These are phyloP conservation scores for Trichoderma gracile DNA, from an alignment of 2,329 filamentous ascomycete species.

Conservation along the genomic window DNA sequence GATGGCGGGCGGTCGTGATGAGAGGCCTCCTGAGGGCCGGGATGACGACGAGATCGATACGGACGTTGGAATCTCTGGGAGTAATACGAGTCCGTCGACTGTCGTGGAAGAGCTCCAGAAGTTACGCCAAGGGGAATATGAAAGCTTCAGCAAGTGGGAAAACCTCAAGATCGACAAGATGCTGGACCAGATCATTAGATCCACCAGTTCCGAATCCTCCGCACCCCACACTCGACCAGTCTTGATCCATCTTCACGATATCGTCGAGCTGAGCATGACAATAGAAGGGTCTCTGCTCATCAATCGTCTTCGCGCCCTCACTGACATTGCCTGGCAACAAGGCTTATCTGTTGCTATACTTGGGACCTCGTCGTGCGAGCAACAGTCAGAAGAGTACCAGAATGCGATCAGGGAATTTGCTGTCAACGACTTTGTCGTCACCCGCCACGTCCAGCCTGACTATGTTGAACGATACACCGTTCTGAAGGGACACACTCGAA, in stretches of 20 bases:
- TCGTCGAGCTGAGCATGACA: slow-evolving; percentile 72
- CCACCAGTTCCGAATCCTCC: slow-evolving; percentile 40
- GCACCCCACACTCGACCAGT: slow-evolving; percentile 48
- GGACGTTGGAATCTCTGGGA: slow-evolving; percentile 37
- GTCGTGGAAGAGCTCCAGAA: slow-evolving; percentile 50
- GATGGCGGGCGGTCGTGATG: slow-evolving; percentile 50
- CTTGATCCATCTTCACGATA: slow-evolving; percentile 79
- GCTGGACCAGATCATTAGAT: slow-evolving; percentile 57
- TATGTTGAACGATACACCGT: slow-evolving; percentile 29
- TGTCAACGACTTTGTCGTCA: slow-evolving; percentile 45
- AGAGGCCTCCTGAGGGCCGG: slow-evolving; percentile 34
- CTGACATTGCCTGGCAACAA: slow-evolving; percentile 69
- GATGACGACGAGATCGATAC: slow-evolving; percentile 39
- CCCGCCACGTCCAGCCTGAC: slow-evolving; percentile 40
- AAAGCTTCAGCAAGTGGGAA: slow-evolving; percentile 55
- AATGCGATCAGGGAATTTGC: slow-evolving; percentile 44
- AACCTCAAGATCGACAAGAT: slow-evolving; percentile 61
- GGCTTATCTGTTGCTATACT: slow-evolving; percentile 75
- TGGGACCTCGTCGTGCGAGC: slow-evolving; percentile 68
- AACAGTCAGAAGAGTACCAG: slow-evolving; percentile 48
- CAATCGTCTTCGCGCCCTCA: slow-evolving; percentile 65
- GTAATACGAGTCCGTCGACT: slow-evolving; percentile 33
- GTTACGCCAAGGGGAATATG: slow-evolving; percentile 42
- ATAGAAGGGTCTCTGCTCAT: slow-evolving; percentile 70
- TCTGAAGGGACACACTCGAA: background rate